Evolutionary conservation across 192 early-diverging fungal genomes (phyloP).

Genomic region (Coemansia sp.): DNA sequence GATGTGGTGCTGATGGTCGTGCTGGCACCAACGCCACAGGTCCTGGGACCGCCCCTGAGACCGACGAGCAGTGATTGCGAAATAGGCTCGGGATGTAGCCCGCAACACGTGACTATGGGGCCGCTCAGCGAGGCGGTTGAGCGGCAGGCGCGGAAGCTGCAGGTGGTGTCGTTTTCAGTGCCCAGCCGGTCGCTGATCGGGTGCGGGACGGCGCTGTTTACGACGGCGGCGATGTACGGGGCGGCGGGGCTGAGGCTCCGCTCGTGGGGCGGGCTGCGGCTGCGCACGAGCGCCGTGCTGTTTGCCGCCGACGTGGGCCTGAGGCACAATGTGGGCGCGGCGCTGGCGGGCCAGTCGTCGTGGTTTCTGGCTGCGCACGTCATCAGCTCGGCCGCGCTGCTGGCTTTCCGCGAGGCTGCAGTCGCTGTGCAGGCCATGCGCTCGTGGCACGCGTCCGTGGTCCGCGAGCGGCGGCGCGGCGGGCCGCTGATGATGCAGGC

Average conservation of each 20-base stretch:
- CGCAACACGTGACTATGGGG: neutral
- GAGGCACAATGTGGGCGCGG: conserved; percentile 2
- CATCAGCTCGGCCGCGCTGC: conserved; percentile 15
- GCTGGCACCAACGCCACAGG: neutral
- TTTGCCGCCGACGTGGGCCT: neutral
- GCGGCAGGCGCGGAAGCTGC: conserved; percentile 5
- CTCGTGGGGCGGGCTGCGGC: neutral
- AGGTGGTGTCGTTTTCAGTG: too few relatives aligned
- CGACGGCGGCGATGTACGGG: neutral
- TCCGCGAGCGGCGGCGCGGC: conserved; percentile 38
- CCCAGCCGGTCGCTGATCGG: neutral
- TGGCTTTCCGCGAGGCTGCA: conserved; percentile 30
- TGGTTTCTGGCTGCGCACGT: conserved; percentile 28
- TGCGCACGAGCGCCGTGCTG: neutral
- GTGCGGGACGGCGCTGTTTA: neutral
- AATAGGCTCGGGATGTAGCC: neutral
- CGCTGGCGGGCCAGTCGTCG: neutral
- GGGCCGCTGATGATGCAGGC: conserved; percentile 9
- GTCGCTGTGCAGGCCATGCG: conserved; percentile 36
- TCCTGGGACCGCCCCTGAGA: neutral
- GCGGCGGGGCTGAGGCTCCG: neutral
- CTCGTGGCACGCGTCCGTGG: conserved; percentile 36
- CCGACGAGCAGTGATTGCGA: neutral
- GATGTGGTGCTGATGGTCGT: conserved; percentile 18
- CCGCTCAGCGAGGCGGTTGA: neutral